Base-by-base conservation (phyloP, 2,329 filamentous ascomycete genomes). In the Exophiala spinifera region DNA sequence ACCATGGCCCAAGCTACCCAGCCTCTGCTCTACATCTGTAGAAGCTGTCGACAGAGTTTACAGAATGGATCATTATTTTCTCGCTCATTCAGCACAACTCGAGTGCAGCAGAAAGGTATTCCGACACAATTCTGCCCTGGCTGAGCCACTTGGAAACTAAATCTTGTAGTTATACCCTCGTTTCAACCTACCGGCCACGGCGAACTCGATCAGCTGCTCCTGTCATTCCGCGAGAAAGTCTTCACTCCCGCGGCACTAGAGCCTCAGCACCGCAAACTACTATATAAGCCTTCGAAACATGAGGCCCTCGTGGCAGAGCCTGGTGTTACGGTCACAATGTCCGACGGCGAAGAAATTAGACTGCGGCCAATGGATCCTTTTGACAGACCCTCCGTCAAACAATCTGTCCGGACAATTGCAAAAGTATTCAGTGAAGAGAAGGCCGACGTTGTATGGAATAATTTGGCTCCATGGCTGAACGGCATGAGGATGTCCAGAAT, bases 181-280 rank as follows among this genome's bases (percentile, higher is more conserved):
- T 76, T 76, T 61, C 61, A 62, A 25, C 66, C 68, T 13, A 72
- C 72, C 46, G 66, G 67, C 14, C 73, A 71, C 23, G 59, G 69
- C 46, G 69, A 75, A 61, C 65, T 76, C 52, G 69, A 75, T 59
- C 60, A 69, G 40, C 64, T 71, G 46, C 67, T 77, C 28, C 61
- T 66, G 23, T 66, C 65, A 55, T 74, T 72, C 63, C 73, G 74
- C 59, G 62, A 75, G 56, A 68, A 71, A 37, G 65, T 76, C 46
- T 76, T 77, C 63, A 71, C 75, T 28, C 74, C 74, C 23, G 67
- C 66, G 46, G 67, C 68, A 34, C 67, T 76, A 3, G 62, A 65
- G 33, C 54, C 63, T 4, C 66, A 66, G 39, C 73, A 76, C 53
- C 67, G 67, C 55, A 67, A 64, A 37, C 66, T 72, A 42, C 69